These are phyloP conservation scores for Candida andamanensis DNA, from an alignment of 805 yeast genomes.

Conservation along the genomic window DNA sequence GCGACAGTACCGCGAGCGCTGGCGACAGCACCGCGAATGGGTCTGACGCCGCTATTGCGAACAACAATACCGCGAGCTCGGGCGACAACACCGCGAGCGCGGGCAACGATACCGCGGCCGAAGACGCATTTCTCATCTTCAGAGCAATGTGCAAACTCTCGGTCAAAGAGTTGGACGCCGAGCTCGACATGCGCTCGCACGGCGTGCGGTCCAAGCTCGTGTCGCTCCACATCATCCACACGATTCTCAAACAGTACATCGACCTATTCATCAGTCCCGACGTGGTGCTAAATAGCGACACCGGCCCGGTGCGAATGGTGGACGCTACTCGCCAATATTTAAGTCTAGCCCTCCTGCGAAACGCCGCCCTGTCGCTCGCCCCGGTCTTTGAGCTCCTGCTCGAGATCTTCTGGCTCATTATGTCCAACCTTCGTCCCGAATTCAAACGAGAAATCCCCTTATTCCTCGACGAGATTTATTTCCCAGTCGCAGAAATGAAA, in stretches of 20 bases:
- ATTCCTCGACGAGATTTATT: conserved; percentile 85
- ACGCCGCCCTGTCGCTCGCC: conserved; percentile 87
- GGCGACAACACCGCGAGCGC: conserved; percentile 67
- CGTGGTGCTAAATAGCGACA: conserved; percentile 47
- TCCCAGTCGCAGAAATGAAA: conserved; percentile 89
- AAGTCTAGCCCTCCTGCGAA: conserved; percentile 77
- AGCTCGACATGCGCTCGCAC: conserved; percentile 83
- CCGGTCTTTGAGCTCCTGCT: conserved; percentile 89
- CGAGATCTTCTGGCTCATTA: conserved; percentile 88
- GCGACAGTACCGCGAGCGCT: conserved; percentile 35
- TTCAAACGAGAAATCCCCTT: conserved; percentile 94
- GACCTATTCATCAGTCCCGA: conserved; percentile 66
- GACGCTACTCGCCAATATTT: conserved; percentile 81
- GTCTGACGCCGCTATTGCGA: conserved; percentile 43
- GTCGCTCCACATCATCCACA: conserved; percentile 82
- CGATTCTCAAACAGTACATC: conserved; percentile 78
- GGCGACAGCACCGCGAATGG: conserved; percentile 47
- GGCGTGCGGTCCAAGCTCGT: conserved; percentile 87
- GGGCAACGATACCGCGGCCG: conserved; percentile 68
- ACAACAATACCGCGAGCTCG: conserved; percentile 39
- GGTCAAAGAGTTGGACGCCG: conserved; percentile 74
- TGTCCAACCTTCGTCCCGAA: conserved; percentile 77
- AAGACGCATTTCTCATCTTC: conserved; percentile 89
- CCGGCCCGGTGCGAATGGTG: conserved; percentile 56
- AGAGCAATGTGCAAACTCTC: conserved; percentile 94